Percentiles rank a stretch among this genome's conserved stretches.
These are phyloP conservation scores for Exsudoporus floridanus DNA, from an alignment of 1,284 basidiomycete species.

Conservation along the genomic window DNA sequence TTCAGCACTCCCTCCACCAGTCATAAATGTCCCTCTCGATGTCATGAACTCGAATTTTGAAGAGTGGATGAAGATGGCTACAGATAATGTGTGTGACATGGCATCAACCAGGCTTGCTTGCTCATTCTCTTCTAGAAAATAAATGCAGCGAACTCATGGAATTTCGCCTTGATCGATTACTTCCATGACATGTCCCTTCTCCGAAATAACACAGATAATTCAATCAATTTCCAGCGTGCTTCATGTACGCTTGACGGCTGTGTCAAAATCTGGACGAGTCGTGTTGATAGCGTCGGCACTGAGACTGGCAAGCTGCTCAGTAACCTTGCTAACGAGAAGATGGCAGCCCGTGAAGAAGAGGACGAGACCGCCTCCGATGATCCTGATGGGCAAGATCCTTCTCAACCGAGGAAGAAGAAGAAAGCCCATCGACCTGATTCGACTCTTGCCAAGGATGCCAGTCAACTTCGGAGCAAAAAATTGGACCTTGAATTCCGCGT, in stretches of 20 bases:
- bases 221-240: conserved; percentile 98
- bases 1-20: conserved; percentile 56
- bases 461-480: conserved; percentile 88
- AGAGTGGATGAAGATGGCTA: conserved; percentile 99
- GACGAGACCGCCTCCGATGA: conserved; percentile 62
- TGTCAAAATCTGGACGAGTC: conserved; percentile 99
- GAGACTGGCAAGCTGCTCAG: conserved; percentile 96
- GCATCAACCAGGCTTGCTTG: conserved; percentile 2
- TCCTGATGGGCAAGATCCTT: conserved; percentile 55
- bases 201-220: conserved; percentile 86
- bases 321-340: conserved; percentile 78
- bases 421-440: conserved; percentile 69
- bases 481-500: conserved; percentile 94
- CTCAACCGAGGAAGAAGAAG: conserved; percentile 59
- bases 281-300: conserved; percentile 95
- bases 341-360: conserved; percentile 57
- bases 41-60: conserved; percentile 90
- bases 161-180: conserved; percentile 97
- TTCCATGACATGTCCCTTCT: conserved; percentile 99
- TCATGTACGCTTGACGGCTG: conserved; percentile 98
- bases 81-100: conserved; percentile 80
- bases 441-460: conserved; percentile 82
- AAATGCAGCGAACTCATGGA: conserved; percentile 97
- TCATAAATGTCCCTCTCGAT: conserved; percentile 65
- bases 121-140: conserved; percentile 77